These are phyloP conservation scores for Niebla homalea DNA, from an alignment of 495 filamentous ascomycete genomes.

Conservation along the genomic window DNA sequence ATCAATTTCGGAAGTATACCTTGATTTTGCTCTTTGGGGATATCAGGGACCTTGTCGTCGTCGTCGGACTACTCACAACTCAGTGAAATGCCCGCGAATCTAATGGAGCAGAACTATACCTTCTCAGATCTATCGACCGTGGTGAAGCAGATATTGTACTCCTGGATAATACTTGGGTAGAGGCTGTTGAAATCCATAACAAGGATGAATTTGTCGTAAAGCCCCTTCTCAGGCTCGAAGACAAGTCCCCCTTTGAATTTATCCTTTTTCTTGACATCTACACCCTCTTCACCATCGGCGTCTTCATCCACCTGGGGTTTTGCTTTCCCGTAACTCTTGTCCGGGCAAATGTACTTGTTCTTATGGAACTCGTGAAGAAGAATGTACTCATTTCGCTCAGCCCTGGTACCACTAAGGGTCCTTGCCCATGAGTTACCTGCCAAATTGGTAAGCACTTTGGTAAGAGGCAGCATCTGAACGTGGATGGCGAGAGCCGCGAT, in stretches of 20 bases:
- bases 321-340: constrained; percentile 65
- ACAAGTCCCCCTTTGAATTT: constrained; percentile 98
- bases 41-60: constrained; percentile 59
- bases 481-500: constrained; percentile 78
- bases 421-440: constrained; percentile 98
- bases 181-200: constrained; percentile 99
- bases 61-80: constrained; percentile 47
- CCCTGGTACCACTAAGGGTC: constrained; percentile 86
- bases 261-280: constrained; percentile 83
- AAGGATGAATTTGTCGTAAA: constrained; percentile 92
- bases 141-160: constrained; percentile 98
- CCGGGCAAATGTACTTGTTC: constrained; percentile 95
- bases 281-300: constrained; percentile 57
- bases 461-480: constrained; percentile 83
- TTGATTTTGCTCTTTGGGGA: constrained; percentile 57
- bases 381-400: constrained; percentile 99
- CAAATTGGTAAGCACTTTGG: constrained; percentile 89
- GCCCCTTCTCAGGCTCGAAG: constrained; percentile 91
- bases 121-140: constrained; percentile 67
- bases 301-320: constrained; percentile 55
- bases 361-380: constrained; percentile 87
- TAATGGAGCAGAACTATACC: constrained; percentile 26
- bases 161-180: constrained; percentile 97
- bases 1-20: constrained; percentile 86
- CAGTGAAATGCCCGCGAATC: neutral